Conservation (phyloP, 306 rosid species). For the Pyrus betulifolia region DNA sequence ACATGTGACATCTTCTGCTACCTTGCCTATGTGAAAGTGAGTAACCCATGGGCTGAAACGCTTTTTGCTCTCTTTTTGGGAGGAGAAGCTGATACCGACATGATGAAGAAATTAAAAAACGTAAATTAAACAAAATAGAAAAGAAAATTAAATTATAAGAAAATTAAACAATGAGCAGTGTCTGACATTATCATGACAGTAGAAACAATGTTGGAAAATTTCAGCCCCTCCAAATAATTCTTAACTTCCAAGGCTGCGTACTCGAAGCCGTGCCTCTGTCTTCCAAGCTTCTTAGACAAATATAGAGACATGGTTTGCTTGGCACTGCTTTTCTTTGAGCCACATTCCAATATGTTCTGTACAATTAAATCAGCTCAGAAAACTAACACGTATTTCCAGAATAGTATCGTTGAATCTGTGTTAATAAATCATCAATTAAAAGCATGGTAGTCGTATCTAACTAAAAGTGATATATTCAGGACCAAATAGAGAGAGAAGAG, state of each 20-base stretch:
- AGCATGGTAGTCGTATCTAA: not conserved
- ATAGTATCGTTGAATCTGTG: not conserved
- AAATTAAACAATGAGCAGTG: not conserved
- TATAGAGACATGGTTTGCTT: conserved; percentile 55
- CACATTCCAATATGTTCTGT: conserved; percentile 77
- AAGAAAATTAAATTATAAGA: not conserved
- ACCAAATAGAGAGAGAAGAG: not conserved
- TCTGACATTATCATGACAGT: conserved; percentile 61
- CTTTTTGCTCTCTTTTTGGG: conserved; percentile 29
- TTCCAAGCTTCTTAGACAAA: conserved; percentile 63
- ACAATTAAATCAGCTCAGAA: conserved; percentile 2
- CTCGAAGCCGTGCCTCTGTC: conserved; percentile 63
- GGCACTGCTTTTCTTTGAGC: conserved; percentile 46
- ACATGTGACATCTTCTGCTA: conserved; percentile 6
- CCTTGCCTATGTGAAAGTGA: conserved; percentile 74
- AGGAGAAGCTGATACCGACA: conserved; percentile 38
- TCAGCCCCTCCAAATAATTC: conserved; percentile 65
- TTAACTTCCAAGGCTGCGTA: conserved; percentile 78
- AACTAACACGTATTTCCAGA: not conserved
- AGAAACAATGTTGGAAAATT: conserved; percentile 59
- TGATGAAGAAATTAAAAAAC: conserved; percentile 8
- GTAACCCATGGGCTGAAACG: conserved; percentile 77
- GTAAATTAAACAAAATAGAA: not conserved
- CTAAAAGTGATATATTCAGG: not conserved
- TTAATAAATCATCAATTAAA: not conserved